A percentile compares a stretch with the other conserved stretches of the same genome.
phyloP scores from a whole-genome alignment of 2,329 filamentous ascomycete genomes.

The Epicoccum nigrum region DNA sequence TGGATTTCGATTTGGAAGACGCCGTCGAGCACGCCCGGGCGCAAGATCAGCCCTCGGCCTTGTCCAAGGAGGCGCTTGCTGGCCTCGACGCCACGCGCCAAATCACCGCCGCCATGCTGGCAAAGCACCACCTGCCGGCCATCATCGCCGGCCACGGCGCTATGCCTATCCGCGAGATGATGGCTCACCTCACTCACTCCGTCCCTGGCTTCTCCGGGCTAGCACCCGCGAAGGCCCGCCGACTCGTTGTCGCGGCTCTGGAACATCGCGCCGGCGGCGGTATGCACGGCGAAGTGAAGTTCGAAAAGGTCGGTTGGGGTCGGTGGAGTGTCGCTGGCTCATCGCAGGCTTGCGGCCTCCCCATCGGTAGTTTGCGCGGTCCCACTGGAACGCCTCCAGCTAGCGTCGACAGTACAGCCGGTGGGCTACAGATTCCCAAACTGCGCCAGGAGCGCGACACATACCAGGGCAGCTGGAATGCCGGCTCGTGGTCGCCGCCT shows the following conservation, averaged over 20 bases:
- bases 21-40: slow-evolving; percentile 59
- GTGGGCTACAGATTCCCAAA: slow-evolving; percentile 56
- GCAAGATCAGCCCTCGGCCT: slow-evolving; percentile 50
- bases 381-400: slow-evolving; percentile 56
- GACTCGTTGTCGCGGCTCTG: slow-evolving; percentile 88
- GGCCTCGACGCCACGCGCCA: slow-evolving; percentile 74
- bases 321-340: slow-evolving; percentile 75
- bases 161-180: slow-evolving; percentile 91
- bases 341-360: slow-evolving; percentile 59
- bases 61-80: slow-evolving; percentile 60
- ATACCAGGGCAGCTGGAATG: slow-evolving; percentile 66
- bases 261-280: slow-evolving; percentile 74
- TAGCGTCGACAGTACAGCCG: slow-evolving; percentile 50
- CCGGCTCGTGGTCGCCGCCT: slow-evolving; percentile 74
- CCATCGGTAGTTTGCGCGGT: slow-evolving; percentile 46
- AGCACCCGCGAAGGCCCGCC: slow-evolving; percentile 84
- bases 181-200: slow-evolving; percentile 89
- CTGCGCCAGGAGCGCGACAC: slow-evolving; percentile 42
- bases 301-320: slow-evolving; percentile 97
- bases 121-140: slow-evolving; percentile 86
- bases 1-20: slow-evolving; percentile 85
- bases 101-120: slow-evolving; percentile 84
- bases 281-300: slow-evolving; percentile 74
- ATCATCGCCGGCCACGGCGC: slow-evolving; percentile 90
- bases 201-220: slow-evolving; percentile 92